Conservation (phyloP, 352 stramenopile species). For the Phytophthora rubi region DNA sequence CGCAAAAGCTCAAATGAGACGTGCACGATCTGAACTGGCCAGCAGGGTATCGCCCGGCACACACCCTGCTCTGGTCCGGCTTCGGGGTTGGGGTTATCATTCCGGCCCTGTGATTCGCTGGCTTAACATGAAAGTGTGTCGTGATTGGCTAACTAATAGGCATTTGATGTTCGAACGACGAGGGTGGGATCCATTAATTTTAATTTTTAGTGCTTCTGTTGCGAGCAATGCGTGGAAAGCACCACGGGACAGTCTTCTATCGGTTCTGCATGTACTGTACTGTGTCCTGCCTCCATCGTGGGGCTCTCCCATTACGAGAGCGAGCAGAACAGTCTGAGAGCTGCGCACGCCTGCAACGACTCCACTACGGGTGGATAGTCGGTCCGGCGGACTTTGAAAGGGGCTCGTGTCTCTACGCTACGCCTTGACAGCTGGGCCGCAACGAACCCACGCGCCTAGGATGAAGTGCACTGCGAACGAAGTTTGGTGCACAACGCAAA, state of each 20-base stretch:
- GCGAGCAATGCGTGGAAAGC: neutral
- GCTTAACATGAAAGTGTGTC: slow-evolving; percentile 7
- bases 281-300: slow-evolving; percentile 1
- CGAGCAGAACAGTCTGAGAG: neutral
- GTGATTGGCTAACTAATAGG: slow-evolving; percentile 12
- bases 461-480: neutral
- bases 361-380: slow-evolving; percentile 21
- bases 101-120: slow-evolving; percentile 17
- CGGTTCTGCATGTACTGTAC: too few relatives aligned
- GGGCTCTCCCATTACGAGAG: neutral
- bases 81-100: slow-evolving; percentile 26
- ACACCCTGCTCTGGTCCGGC: slow-evolving; percentile 16
- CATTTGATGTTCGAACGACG: slow-evolving; percentile 23
- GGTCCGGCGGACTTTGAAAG: slow-evolving; percentile 18
- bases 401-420: slow-evolving; percentile 24
- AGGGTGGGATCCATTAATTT: slow-evolving; percentile 1
- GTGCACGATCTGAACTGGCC: slow-evolving; percentile 12
- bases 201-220: neutral
- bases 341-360: slow-evolving; percentile 10
- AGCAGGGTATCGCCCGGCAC: slow-evolving; percentile 25
- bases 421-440: slow-evolving; percentile 6
- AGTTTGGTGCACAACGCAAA: slow-evolving; percentile 3
- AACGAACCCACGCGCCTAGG: slow-evolving; percentile 5
- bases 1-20: slow-evolving; percentile 40
- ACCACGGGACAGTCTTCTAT: slow-evolving; percentile 18